A percentile compares a stretch with the other conserved stretches of the same genome.
These are phyloP conservation scores for Dothistroma septosporum DNA, from an alignment of 2,329 filamentous ascomycete genomes.

Conservation along the genomic window DNA sequence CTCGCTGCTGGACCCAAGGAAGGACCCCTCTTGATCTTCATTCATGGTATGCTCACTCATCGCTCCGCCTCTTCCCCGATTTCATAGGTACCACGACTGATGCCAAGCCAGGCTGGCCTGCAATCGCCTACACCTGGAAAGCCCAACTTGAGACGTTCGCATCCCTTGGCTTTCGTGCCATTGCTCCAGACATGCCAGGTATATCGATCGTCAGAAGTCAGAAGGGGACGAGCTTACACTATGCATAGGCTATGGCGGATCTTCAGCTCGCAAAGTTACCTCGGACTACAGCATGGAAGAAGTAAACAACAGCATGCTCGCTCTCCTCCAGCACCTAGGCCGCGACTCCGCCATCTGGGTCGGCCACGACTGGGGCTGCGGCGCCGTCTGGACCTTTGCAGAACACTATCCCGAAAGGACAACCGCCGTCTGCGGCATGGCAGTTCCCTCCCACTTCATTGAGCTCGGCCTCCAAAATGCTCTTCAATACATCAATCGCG, in stretches of 20 bases:
- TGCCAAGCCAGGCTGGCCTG: constrained; percentile 31
- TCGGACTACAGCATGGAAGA: constrained; percentile 33
- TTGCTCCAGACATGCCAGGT: constrained; percentile 35
- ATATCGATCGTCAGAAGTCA: not conserved
- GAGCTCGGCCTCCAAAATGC: constrained; percentile 41
- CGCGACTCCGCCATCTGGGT: constrained; percentile 46
- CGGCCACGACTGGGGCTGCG: constrained; percentile 45
- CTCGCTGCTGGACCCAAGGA: constrained; percentile 27
- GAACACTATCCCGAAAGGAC: constrained; percentile 33
- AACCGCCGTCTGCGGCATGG: constrained; percentile 28
- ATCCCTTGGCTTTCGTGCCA: constrained; percentile 24
- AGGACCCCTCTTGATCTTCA: constrained; percentile 29
- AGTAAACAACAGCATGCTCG: constrained; percentile 31
- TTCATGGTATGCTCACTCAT: constrained; percentile 21
- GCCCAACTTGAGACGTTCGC: constrained; percentile 34
- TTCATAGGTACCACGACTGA: not conserved
- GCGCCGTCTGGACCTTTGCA: constrained; percentile 28
- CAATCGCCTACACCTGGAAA: constrained; percentile 36
- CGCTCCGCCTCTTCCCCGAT: not conserved
- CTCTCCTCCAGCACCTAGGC: constrained; percentile 40
- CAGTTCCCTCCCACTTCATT: constrained; percentile 42
- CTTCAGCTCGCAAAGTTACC: constrained; percentile 28
- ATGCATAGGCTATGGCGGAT: constrained; percentile 33
- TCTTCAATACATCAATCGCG: constrained; percentile 39
- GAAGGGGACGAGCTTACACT: not conserved